Evolutionary conservation across 2,329 filamentous ascomycete genomes (phyloP), one percentile per base, ranked within the genome.

Genomic region (Alternaria sp.): DNA sequence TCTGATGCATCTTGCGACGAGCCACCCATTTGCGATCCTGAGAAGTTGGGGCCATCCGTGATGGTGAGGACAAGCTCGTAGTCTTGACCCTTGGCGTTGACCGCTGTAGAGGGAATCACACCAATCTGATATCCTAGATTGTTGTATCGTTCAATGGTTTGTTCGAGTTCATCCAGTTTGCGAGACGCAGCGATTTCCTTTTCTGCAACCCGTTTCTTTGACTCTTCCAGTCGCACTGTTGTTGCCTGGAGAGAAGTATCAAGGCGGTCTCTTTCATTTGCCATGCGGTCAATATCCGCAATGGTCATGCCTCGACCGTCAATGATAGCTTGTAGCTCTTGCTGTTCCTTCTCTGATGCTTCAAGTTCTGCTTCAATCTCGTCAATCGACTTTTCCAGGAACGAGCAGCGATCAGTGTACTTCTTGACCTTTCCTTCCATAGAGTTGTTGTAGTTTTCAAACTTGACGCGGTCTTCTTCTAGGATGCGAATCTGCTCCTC

Each of bases 221-320:
- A 87, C 64, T 98, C 95, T 58, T 97, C 94, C 0, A 97, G 84
- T 53, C 92, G 87, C 55, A 87, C 84, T 6, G 88, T 85, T 0
- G 92, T 91, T 2, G 89, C 87, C 70, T 97, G 93, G 44, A 97
- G 90, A 42, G 90, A 91, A 71, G 91, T 94, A 66, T 96, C 92
- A n/a, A 99, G 86, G 47, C 95, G 89, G 73, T 99, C 95, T 54
- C 94, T 89, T 78, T 99, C 95, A 36, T 92, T 90, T 69, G 93
- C 97, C 94, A 99, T 97, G 78, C 95, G 93, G 85, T 99, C 95
- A 75, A 99, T 98, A 85, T 99, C 95, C 81, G 95, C 91, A 81
- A 97, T 96, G 72, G 93, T 96, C 76, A 99, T 94, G 3, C 95
- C 95, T 75, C 96, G 93, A 69, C 91, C 89, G 78, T 98, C 95